phyloP scores from a whole-genome alignment of 495 filamentous ascomycete species.

The Delitschia confertaspora region DNA sequence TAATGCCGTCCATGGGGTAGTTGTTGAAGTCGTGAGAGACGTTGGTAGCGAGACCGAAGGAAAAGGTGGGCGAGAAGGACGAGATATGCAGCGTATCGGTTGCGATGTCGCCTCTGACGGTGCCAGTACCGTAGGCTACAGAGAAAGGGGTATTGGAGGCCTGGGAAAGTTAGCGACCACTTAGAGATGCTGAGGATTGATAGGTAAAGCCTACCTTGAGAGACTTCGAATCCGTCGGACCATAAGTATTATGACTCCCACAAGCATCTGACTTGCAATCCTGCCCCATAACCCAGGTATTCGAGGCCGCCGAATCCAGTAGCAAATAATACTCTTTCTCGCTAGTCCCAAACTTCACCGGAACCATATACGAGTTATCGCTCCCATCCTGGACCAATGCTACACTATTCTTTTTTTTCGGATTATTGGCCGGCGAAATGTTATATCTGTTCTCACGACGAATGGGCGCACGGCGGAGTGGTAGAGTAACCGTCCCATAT shows the following conservation, averaged over 20 bases:
- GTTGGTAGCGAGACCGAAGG: constrained; percentile 59
- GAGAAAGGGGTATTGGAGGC: constrained; percentile 42
- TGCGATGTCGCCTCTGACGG: constrained; percentile 52
- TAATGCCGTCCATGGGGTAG: constrained; percentile 81
- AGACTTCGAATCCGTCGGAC: constrained; percentile 45
- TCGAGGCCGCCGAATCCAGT: constrained; percentile 68
- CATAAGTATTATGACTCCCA: constrained; percentile 56
- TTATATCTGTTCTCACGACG: constrained; percentile 39
- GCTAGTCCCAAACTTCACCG: constrained; percentile 57
- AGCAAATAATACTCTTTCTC: constrained; percentile 60
- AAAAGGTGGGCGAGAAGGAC: constrained; percentile 48
- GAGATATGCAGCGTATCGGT: constrained; percentile 58
- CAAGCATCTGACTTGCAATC: constrained; percentile 56
- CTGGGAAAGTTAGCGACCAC: constrained; percentile 16
- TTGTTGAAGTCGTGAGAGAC: constrained; percentile 59
- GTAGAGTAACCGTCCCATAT: constrained; percentile 7
- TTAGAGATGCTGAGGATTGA: constrained; percentile 30
- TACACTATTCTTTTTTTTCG: constrained; percentile 48
- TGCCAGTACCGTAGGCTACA: constrained; percentile 64
- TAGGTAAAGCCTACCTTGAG: constrained; percentile 16
- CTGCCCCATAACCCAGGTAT: constrained; percentile 68
- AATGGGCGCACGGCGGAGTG: constrained; percentile 14
- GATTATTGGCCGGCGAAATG: constrained; percentile 47
- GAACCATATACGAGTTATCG: constrained; percentile 69
- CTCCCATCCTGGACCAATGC: constrained; percentile 65